Conservation (phyloP, 2,329 filamentous ascomycete genomes). For the Aspergillus intermedius region DNA sequence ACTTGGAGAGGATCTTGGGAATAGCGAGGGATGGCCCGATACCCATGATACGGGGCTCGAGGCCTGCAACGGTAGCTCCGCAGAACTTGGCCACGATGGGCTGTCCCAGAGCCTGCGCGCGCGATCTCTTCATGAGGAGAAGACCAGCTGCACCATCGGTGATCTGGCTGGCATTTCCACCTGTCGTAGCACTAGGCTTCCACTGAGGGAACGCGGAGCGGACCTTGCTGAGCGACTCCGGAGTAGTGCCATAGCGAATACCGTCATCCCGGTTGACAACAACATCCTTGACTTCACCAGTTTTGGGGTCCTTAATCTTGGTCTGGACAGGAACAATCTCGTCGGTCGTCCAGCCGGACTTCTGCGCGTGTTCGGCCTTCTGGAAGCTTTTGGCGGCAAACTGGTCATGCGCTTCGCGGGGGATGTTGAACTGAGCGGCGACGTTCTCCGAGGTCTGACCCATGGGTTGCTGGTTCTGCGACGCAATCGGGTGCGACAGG, state of each 20-base stretch:
- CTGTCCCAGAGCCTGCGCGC: constrained; percentile 76
- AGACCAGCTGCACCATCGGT: constrained; percentile 88
- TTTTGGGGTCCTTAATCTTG: constrained; percentile 80
- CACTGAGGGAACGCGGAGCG: constrained; percentile 73
- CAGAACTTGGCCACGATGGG: constrained; percentile 84
- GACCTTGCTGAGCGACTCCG: constrained; percentile 76
- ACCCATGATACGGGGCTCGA: constrained; percentile 86
- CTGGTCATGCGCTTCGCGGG: constrained; percentile 65
- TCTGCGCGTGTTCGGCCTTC: constrained; percentile 76
- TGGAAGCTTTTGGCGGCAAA: constrained; percentile 83
- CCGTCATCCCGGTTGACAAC: constrained; percentile 78
- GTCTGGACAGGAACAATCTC: constrained; percentile 81
- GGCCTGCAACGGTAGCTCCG: constrained; percentile 71
- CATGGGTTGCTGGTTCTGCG: constrained; percentile 93
- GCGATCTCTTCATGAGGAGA: constrained; percentile 84
- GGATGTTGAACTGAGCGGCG: constrained; percentile 68
- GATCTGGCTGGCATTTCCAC: constrained; percentile 87
- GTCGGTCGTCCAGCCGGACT: constrained; percentile 73
- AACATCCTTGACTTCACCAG: constrained; percentile 70
- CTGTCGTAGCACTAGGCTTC: constrained; percentile 74
- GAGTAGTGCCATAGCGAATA: constrained; percentile 72
- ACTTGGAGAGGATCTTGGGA: constrained; percentile 76
- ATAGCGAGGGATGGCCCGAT: constrained; percentile 88
- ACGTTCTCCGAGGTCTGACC: constrained; percentile 87
- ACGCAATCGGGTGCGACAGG: constrained; percentile 65